Percentiles rank a stretch among this genome's conserved stretches.
Evolutionary conservation across 2,329 filamentous ascomycete species (phyloP).

Genomic region (Clathrospora elynae): DNA sequence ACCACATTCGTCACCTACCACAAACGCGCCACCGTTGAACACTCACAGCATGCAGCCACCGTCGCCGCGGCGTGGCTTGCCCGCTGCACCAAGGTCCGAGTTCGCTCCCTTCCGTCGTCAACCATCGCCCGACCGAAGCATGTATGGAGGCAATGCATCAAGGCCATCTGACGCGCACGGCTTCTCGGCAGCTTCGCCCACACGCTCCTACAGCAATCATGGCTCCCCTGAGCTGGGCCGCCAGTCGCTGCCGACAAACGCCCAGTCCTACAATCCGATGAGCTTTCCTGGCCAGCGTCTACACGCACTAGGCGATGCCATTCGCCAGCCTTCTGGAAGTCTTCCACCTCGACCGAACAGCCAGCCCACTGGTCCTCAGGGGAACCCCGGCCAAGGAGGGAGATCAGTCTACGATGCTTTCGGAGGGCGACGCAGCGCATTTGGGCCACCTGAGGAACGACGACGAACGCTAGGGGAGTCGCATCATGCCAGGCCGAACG

Average conservation of each 20-base stretch:
- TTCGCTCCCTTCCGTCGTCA: conserved; percentile 46
- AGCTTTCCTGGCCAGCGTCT: conserved; percentile 37
- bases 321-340: conserved; percentile 30
- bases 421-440: conserved; percentile 33
- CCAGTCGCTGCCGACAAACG: conserved; percentile 37
- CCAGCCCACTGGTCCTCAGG: conserved; percentile 43
- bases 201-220: conserved; percentile 42
- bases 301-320: conserved; percentile 39
- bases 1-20: conserved; percentile 55
- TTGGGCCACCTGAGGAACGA: conserved; percentile 41
- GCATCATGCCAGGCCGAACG: conserved; percentile 41
- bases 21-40: conserved; percentile 45
- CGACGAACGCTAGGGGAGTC: conserved; percentile 45
- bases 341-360: conserved; percentile 49
- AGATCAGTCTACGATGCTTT: conserved; percentile 31
- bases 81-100: conserved; percentile 40
- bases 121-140: conserved; percentile 46
- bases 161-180: conserved; percentile 35
- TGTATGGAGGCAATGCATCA: conserved; percentile 31
- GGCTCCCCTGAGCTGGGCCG: conserved; percentile 45
- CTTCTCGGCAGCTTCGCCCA: conserved; percentile 40
- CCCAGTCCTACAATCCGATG: conserved; percentile 44
- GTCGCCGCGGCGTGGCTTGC: conserved; percentile 49
- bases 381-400: conserved; percentile 30
- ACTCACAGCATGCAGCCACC: conserved; percentile 55